Evolutionary conservation across 768 basidiomycete genomes (phyloP).

Genomic region (Dioszegia hungarica): DNA sequence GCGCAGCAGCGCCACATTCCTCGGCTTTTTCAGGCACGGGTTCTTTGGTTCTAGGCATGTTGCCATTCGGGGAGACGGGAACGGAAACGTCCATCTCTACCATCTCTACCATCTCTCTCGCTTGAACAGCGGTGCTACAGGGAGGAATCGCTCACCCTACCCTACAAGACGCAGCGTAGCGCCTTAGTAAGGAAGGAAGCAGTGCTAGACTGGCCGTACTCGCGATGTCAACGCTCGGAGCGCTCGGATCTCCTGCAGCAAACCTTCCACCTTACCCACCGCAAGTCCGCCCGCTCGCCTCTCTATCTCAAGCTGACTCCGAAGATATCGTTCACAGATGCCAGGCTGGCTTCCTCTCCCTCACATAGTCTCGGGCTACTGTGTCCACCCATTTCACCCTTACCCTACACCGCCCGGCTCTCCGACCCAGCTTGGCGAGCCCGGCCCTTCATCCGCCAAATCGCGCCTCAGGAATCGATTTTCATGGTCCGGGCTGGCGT

Average conservation of each 20-base stretch:
- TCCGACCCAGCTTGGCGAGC: constrained; percentile 38
- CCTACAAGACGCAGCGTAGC: no score
- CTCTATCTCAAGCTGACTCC: not conserved
- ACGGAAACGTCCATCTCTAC: not conserved
- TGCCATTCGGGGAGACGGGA: no score
- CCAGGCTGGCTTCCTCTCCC: constrained; percentile 61
- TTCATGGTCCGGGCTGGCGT: not conserved
- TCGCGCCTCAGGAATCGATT: constrained; percentile 8
- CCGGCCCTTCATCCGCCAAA: constrained; percentile 9
- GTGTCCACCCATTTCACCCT: constrained; percentile 65
- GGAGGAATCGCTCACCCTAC: no score
- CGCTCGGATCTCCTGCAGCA: constrained; percentile 1
- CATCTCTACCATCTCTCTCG: no score
- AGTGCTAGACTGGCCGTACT: no score
- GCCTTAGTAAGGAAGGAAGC: no score
- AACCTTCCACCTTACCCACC: not conserved
- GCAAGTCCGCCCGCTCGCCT: not conserved
- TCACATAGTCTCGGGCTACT: constrained; percentile 83
- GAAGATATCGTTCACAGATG: not conserved
- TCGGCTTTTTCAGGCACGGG: not conserved
- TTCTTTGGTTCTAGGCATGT: not conserved
- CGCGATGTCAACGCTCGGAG: not conserved
- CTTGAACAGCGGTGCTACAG: not conserved
- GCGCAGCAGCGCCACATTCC: not conserved
- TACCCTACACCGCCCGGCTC: constrained; percentile 53